phyloP scores from a whole-genome alignment of 2,329 filamentous ascomycete genomes.

The Thielaviopsis punctulata region DNA sequence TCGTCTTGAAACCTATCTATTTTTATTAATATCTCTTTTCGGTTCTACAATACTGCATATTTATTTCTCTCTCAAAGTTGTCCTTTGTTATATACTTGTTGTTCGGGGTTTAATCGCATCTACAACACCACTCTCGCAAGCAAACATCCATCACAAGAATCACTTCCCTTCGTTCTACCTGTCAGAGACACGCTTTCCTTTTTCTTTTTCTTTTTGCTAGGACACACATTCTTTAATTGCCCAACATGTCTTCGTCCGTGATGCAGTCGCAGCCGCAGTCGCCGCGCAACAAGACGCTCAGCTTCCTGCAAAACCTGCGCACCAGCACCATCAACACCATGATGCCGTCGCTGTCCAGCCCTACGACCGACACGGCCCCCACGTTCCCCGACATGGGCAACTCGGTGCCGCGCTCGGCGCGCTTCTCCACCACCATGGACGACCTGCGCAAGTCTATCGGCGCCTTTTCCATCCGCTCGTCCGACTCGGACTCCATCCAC shows the following conservation, averaged over 20 bases:
- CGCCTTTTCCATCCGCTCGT: constrained; percentile 10
- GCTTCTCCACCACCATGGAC: constrained; percentile 11
- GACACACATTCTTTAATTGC: neutral
- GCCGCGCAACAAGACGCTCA: constrained; percentile 8
- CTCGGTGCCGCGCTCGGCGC: constrained; percentile 7
- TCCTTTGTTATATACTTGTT: neutral
- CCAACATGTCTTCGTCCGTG: constrained; percentile 1
- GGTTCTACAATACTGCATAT: neutral
- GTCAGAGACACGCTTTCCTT: neutral
- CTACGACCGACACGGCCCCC: neutral
- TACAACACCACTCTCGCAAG: neutral
- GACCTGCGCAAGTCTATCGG: constrained; percentile 13
- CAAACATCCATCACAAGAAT: neutral
- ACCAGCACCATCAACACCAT: constrained; percentile 2
- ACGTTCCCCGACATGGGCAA: neutral
- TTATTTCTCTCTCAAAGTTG: neutral
- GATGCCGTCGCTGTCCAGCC: constrained; percentile 4
- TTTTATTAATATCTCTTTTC: neutral
- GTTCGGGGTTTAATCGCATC: neutral
- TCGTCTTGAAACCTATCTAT: neutral
- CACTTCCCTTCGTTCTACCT: neutral
- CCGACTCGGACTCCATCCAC: constrained; percentile 6
- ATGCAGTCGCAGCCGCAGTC: neutral
- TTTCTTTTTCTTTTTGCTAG: neutral
- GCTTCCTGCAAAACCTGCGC: constrained; percentile 8